These are phyloP conservation scores for Botrytis deweyae DNA, from an alignment of 2,329 filamentous ascomycete genomes.

Conservation along the genomic window DNA sequence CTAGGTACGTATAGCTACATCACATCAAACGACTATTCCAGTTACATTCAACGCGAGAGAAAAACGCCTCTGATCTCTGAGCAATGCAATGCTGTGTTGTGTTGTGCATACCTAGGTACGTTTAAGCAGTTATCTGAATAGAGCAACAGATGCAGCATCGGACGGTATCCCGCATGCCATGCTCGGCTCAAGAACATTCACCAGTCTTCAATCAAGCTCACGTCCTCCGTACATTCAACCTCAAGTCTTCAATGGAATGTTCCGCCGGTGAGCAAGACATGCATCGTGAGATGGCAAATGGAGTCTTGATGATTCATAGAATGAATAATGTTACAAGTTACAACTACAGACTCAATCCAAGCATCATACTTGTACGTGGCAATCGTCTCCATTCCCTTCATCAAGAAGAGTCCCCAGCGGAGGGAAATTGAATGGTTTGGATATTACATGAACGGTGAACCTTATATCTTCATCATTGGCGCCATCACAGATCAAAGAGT, in stretches of 20 bases:
- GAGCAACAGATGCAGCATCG: not conserved
- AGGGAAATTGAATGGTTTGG: not conserved
- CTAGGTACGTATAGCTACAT: too few relatives aligned
- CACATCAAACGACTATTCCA: too few relatives aligned
- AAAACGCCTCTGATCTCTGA: not conserved
- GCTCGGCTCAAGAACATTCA: not conserved
- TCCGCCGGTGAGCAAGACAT: constrained; percentile 16
- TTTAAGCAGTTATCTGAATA: not conserved
- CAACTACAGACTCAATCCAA: not conserved
- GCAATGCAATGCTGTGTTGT: not conserved
- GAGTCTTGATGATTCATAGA: not conserved
- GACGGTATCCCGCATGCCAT: not conserved
- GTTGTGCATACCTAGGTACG: not conserved
- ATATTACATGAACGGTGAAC: not conserved
- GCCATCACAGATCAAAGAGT: not conserved
- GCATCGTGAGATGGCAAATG: constrained; percentile 19
- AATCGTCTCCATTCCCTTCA: not conserved
- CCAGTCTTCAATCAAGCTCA: not conserved
- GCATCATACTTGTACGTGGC: not conserved
- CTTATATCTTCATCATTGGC: not conserved
- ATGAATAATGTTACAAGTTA: not conserved
- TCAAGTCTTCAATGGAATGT: not conserved
- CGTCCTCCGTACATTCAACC: too few relatives aligned
- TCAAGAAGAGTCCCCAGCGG: not conserved
- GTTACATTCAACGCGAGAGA: not conserved